phyloP scores from a whole-genome alignment of 2,329 filamentous ascomycete genomes.

The Epichloe scottii region DNA sequence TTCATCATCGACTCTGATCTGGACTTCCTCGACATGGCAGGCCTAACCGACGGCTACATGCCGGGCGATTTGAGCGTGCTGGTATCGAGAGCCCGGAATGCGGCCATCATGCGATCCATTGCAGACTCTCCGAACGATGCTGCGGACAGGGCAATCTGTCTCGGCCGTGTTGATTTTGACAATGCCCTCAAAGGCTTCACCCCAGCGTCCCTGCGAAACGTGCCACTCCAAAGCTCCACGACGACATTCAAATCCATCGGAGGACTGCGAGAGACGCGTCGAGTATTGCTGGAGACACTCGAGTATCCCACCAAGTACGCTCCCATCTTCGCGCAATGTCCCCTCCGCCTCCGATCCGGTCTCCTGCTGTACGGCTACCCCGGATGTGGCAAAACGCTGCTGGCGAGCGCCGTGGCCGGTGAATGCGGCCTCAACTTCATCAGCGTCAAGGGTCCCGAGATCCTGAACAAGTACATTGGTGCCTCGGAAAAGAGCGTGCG shows the following conservation, averaged over 20 bases:
- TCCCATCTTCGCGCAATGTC: conserved; percentile 92
- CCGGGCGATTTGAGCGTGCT: conserved; percentile 82
- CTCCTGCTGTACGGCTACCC: conserved; percentile 89
- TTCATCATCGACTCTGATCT: conserved; percentile 66
- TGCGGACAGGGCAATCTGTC: conserved; percentile 39
- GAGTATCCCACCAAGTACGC: conserved; percentile 97
- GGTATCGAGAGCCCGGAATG: conserved; percentile 76
- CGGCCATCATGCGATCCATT: conserved; percentile 80
- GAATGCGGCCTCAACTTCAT: conserved; percentile 98
- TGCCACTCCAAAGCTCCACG: conserved; percentile 83
- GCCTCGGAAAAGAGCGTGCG: conserved; percentile 93
- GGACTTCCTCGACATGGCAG: conserved; percentile 85
- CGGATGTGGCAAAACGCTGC: conserved; percentile 89
- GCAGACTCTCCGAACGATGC: conserved; percentile 34
- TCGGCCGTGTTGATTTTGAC: conserved; percentile 67
- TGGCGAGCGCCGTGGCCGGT: conserved; percentile 92
- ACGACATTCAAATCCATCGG: conserved; percentile 90
- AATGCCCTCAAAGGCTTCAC: conserved; percentile 84
- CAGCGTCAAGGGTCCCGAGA: conserved; percentile 94
- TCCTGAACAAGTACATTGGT: conserved; percentile 98
- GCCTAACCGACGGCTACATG: conserved; percentile 96
- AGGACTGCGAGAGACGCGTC: conserved; percentile 72
- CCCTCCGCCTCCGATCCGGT: conserved; percentile 84
- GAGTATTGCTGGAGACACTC: conserved; percentile 85
- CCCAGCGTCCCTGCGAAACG: conserved; percentile 85